phyloP scores from a whole-genome alignment of 2,329 filamentous ascomycete genomes.

The Claviceps purpurea region DNA sequence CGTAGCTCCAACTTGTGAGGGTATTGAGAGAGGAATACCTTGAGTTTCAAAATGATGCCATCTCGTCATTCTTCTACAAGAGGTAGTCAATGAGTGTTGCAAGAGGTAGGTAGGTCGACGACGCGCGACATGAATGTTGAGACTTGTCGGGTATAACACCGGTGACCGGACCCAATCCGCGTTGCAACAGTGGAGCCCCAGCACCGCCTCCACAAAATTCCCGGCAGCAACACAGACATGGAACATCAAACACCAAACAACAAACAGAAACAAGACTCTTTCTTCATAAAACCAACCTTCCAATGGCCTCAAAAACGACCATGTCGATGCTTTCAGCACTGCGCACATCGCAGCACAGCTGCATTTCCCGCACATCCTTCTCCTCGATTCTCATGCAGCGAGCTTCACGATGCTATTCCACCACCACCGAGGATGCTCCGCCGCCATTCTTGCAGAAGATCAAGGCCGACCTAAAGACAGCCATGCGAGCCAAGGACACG shows the following conservation, averaged over 20 bases:
- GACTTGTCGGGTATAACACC: too few relatives aligned
- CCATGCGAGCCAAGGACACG: conserved; percentile 52
- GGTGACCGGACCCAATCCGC: not conserved
- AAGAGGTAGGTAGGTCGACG: too few relatives aligned
- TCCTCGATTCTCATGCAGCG: conserved; percentile 4
- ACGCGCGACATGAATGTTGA: too few relatives aligned
- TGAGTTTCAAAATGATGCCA: too few relatives aligned
- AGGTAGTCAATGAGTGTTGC: too few relatives aligned
- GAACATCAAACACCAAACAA: not conserved
- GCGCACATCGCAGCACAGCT: conserved; percentile 7
- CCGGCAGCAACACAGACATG: not conserved
- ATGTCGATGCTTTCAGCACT: conserved; percentile 12
- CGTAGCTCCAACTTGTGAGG: too few relatives aligned
- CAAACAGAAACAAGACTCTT: not conserved
- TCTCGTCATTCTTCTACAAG: too few relatives aligned
- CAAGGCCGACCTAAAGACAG: conserved; percentile 48
- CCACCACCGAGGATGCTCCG: conserved; percentile 20
- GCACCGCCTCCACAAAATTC: not conserved
- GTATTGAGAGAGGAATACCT: too few relatives aligned
- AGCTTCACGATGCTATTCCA: conserved; percentile 19
- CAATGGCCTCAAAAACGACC: conserved; percentile 14
- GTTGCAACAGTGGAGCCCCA: not conserved
- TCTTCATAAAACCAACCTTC: not conserved
- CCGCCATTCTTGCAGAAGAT: conserved; percentile 38
- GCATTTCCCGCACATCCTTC: not conserved